phyloP scores from a whole-genome alignment of 2,329 filamentous ascomycete genomes.

The Cladosporium sp. region DNA sequence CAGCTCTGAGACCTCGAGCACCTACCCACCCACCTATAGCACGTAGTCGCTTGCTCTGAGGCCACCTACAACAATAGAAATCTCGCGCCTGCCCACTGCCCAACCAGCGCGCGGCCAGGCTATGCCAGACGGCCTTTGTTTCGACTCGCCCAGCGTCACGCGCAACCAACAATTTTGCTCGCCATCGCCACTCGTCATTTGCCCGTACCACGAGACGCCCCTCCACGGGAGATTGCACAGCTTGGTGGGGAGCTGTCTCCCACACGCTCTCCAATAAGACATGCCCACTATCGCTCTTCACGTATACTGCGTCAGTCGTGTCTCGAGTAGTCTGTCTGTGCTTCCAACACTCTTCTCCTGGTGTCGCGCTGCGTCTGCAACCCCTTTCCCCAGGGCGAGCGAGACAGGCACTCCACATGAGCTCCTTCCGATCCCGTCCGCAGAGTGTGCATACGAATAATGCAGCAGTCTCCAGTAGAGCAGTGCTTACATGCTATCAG shows the following conservation, averaged over 20 bases:
- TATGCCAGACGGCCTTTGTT: slow-evolving; percentile 4
- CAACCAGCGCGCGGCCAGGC: not conserved
- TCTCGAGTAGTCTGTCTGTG: not conserved
- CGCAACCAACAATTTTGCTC: not conserved
- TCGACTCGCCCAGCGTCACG: slow-evolving; percentile 5
- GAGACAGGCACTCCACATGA: slow-evolving; percentile 4
- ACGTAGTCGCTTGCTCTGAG: not conserved
- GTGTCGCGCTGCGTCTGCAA: slow-evolving; percentile 3
- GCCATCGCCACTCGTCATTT: slow-evolving; percentile 5
- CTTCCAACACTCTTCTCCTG: not conserved
- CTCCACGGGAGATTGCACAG: slow-evolving; percentile 8
- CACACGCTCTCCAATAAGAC: slow-evolving; percentile 2
- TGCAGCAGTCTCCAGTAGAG: not conserved
- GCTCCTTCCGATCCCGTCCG: slow-evolving; percentile 1
- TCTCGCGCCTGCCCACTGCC: not conserved
- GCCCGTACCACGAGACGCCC: slow-evolving; percentile 7
- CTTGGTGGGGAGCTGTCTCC: slow-evolving; percentile 4
- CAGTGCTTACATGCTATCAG: not conserved
- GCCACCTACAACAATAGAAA: not conserved
- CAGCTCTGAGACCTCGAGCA: not conserved
- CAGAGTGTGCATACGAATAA: not conserved
- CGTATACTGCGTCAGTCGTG: slow-evolving; percentile 9
- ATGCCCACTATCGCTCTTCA: slow-evolving; percentile 10
- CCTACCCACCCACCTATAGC: slow-evolving; percentile 1
- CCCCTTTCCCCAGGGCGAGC: slow-evolving; percentile 8